Evolutionary conservation across 208 protist genomes (phyloP).

Genomic region (Plasmodiophora brassicae): DNA sequence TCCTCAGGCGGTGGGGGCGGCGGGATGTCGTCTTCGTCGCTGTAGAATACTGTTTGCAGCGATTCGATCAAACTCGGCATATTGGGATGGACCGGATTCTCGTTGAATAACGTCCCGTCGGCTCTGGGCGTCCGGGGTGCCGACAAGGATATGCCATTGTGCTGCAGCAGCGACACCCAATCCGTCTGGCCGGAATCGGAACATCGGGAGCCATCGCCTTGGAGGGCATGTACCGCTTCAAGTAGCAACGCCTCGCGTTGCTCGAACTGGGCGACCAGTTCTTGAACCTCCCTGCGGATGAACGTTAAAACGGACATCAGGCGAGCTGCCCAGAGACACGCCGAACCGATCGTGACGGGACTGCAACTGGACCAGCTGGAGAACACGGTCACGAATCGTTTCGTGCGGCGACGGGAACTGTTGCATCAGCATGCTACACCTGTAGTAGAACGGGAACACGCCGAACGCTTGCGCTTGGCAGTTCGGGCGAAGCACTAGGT

Average conservation of each 20-base stretch:
- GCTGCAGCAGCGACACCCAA: too few relatives aligned
- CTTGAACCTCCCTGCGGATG: neutral
- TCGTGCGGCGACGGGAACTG: neutral
- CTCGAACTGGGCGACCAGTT: neutral
- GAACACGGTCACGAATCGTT: neutral
- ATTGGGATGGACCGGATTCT: too few relatives aligned
- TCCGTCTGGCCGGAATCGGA: too few relatives aligned
- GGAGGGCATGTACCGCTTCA: neutral
- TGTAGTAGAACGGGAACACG: slow-evolving; percentile 1
- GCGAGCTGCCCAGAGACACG: neutral
- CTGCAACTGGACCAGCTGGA: neutral
- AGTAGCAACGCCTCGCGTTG: neutral
- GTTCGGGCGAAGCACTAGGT: neutral
- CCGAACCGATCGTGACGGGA: neutral
- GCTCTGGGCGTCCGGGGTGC: too few relatives aligned
- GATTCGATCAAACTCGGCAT: too few relatives aligned
- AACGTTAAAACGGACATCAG: neutral
- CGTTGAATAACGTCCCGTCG: too few relatives aligned
- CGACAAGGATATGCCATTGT: too few relatives aligned
- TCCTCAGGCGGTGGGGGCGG: too few relatives aligned
- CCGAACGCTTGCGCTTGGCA: neutral
- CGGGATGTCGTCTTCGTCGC: too few relatives aligned
- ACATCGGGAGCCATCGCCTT: too few relatives aligned
- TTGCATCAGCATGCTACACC: neutral
- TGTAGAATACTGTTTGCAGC: too few relatives aligned